phyloP scores from a whole-genome alignment of 1,284 basidiomycete species.

The Erythrobasidium hasegawianum region DNA sequence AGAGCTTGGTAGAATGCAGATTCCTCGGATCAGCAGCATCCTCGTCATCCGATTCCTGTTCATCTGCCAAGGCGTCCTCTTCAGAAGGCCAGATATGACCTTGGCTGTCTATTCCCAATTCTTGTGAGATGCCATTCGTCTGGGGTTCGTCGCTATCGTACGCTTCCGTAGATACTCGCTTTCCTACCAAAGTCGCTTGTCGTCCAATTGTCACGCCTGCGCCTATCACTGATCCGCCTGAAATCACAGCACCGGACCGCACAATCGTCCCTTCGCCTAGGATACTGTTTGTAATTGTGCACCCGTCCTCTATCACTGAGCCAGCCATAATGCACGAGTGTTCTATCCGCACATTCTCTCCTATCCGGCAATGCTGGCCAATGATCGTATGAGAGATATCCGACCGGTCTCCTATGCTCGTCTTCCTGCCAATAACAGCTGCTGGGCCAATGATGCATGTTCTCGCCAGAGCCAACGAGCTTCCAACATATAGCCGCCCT shows the following conservation, averaged over 20 bases:
- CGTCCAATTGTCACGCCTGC: constrained; percentile 47
- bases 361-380: constrained; percentile 68
- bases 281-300: constrained; percentile 67
- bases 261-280: constrained; percentile 60
- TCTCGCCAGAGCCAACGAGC: constrained; percentile 41
- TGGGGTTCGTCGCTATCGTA: constrained; percentile 34
- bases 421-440: constrained; percentile 71
- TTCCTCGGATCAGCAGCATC: constrained; percentile 44
- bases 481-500: constrained; percentile 80
- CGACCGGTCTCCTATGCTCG: constrained; percentile 62
- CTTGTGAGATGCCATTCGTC: background rate
- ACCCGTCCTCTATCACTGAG: constrained; percentile 70
- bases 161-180: constrained; percentile 61
- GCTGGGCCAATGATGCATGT: constrained; percentile 72
- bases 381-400: constrained; percentile 68
- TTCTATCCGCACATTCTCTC: constrained; percentile 60
- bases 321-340: constrained; percentile 80
- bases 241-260: constrained; percentile 61
- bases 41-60: constrained; percentile 44
- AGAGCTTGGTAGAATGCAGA: constrained; percentile 40
- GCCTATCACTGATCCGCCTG: constrained; percentile 50
- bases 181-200: constrained; percentile 60
- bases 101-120: constrained; percentile 21
- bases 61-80: constrained; percentile 39
- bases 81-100: constrained; percentile 51